A percentile compares a stretch with the other conserved stretches of the same genome.
phyloP scores from a whole-genome alignment of 2,329 filamentous ascomycete genomes.

The Pseudogymnoascus sp. region DNA sequence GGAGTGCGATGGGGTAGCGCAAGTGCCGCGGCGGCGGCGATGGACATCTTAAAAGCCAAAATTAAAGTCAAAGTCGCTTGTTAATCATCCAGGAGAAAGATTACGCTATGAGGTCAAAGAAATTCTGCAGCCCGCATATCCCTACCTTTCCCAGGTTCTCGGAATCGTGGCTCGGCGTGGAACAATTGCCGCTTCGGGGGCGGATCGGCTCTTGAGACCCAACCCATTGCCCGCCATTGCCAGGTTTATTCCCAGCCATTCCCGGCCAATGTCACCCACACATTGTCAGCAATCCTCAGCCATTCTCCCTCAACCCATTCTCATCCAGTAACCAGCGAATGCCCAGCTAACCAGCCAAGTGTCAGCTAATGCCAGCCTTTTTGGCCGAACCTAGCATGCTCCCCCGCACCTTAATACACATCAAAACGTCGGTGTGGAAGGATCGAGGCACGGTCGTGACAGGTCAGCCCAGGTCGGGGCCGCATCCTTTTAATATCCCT shows the following conservation, averaged over 20 bases:
- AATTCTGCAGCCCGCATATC: not conserved
- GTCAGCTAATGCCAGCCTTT: not conserved
- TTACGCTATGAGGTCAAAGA: not conserved
- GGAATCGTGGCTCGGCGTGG: not conserved
- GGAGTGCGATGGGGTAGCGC: not conserved
- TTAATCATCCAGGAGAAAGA: not conserved
- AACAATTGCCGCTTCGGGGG: not conserved
- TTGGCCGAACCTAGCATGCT: not conserved
- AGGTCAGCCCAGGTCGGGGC: not conserved
- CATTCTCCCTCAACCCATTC: not conserved
- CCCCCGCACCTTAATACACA: not conserved
- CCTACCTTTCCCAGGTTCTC: constrained; percentile 3
- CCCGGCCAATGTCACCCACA: not conserved
- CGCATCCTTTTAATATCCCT: not conserved
- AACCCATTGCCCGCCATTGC: not conserved
- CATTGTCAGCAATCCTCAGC: not conserved
- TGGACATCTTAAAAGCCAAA: constrained; percentile 5
- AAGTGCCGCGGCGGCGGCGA: not conserved
- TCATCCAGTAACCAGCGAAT: not conserved
- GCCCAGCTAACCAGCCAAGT: not conserved
- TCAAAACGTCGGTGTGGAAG: not conserved
- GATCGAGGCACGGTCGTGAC: not conserved
- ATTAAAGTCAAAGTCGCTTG: not conserved
- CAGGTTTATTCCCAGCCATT: not conserved
- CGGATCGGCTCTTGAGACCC: not conserved